A percentile compares a stretch with the other conserved stretches of the same genome.
phyloP scores from a whole-genome alignment of 495 filamentous ascomycete species.

The Penicillium nucicola region DNA sequence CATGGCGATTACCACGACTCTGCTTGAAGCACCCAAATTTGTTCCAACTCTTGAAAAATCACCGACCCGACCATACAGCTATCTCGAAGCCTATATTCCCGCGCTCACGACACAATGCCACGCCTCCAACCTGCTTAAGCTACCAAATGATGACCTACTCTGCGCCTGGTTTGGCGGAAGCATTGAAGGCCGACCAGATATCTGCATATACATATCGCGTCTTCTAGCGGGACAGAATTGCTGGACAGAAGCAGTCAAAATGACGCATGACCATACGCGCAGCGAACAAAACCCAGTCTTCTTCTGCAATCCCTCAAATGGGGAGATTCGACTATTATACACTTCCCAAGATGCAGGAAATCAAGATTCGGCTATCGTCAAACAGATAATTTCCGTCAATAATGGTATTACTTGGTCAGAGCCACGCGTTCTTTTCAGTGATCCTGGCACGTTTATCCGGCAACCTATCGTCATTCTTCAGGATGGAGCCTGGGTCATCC shows the following conservation, averaged over 20 bases:
- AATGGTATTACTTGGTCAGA: conserved; percentile 14
- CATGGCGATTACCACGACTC: conserved; percentile 4
- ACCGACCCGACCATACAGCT: background rate
- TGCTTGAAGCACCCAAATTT: conserved; percentile 4
- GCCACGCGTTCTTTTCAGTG: conserved; percentile 15
- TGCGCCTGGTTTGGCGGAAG: conserved; percentile 27
- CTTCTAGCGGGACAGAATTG: conserved; percentile 2
- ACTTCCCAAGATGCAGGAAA: conserved; percentile 23
- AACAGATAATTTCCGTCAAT: conserved; percentile 12
- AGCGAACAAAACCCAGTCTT: conserved; percentile 26
- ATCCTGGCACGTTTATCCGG: conserved; percentile 22
- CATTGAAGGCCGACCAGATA: conserved; percentile 26
- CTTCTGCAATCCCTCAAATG: conserved; percentile 15
- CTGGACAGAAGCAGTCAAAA: conserved; percentile 15
- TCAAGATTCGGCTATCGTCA: conserved; percentile 25
- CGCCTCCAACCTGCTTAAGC: conserved; percentile 21
- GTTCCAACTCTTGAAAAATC: background rate
- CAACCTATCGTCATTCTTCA: conserved; percentile 17
- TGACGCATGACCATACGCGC: conserved; percentile 21
- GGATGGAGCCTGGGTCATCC: conserved; percentile 15
- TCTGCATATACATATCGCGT: conserved; percentile 24
- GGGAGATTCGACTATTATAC: conserved; percentile 20
- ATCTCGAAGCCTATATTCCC: conserved; percentile 19
- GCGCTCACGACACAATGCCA: conserved; percentile 25
- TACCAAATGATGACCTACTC: conserved; percentile 22